Conservation (phyloP, 2,329 filamentous ascomycete genomes). For the Alternaria consortialis region DNA sequence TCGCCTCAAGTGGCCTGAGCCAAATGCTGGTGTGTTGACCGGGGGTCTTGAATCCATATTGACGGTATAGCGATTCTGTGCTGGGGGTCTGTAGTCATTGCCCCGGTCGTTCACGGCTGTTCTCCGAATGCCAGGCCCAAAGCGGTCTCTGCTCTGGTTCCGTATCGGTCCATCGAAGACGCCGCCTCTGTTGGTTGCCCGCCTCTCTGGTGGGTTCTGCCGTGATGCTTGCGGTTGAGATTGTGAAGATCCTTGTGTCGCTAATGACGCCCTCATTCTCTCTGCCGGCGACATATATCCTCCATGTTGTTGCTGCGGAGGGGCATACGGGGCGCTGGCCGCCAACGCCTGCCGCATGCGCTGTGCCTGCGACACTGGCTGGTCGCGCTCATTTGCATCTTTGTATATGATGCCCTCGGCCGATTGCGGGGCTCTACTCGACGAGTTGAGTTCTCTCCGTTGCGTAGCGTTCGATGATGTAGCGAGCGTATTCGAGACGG, state of each 20-base stretch:
- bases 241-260: slow-evolving; percentile 13
- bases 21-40: slow-evolving; percentile 38
- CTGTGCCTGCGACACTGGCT: slow-evolving; percentile 38
- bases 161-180: slow-evolving; percentile 27
- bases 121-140: slow-evolving; percentile 18
- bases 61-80: slow-evolving; percentile 35
- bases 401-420: slow-evolving; percentile 42
- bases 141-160: slow-evolving; percentile 31
- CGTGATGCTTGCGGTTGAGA: slow-evolving; percentile 20
- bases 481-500: slow-evolving; percentile 27
- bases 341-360: slow-evolving; percentile 38
- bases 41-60: slow-evolving; percentile 45
- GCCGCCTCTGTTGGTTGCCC: slow-evolving; percentile 23
- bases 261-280: slow-evolving; percentile 24
- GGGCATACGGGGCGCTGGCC: slow-evolving; percentile 24
- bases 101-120: slow-evolving; percentile 2
- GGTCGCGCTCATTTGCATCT: slow-evolving; percentile 28
- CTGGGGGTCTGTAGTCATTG: slow-evolving; percentile 14
- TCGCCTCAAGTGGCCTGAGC: slow-evolving; percentile 36
- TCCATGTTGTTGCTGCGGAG: slow-evolving; percentile 25
- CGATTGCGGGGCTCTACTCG: slow-evolving; percentile 41
- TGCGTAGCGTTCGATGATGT: slow-evolving; percentile 32
- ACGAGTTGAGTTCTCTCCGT: slow-evolving; percentile 45
- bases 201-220: slow-evolving; percentile 24
- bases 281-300: slow-evolving; percentile 28